A percentile compares a stretch with the other conserved stretches of the same genome.
phyloP scores from a whole-genome alignment of 495 filamentous ascomycete genomes.

The Penicillium argentinense region DNA sequence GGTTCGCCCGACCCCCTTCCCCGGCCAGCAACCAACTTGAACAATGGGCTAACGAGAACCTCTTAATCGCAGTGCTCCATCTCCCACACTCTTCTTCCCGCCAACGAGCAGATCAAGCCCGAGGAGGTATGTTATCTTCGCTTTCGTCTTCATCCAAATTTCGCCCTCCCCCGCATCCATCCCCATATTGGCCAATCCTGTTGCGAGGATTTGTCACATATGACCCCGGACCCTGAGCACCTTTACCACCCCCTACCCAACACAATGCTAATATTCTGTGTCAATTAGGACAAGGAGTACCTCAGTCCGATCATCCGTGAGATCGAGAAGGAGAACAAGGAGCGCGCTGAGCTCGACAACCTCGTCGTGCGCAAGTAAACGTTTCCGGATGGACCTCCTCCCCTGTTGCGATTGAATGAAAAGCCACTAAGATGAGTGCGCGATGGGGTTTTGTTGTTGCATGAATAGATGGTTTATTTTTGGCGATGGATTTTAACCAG shows the following conservation, averaged over 20 bases:
- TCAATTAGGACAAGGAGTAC: conserved; percentile 69
- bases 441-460: conserved; percentile 22
- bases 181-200: conserved; percentile 42
- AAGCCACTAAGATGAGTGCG: conserved; percentile 20
- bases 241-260: conserved; percentile 1
- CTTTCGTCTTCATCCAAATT: conserved; percentile 9
- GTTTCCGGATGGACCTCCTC: conserved; percentile 4
- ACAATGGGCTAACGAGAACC: conserved; percentile 22
- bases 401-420: conserved; percentile 18
- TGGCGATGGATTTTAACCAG: conserved; percentile 23
- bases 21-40: not conserved
- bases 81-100: conserved; percentile 82
- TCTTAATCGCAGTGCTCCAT: conserved; percentile 63
- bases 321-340: conserved; percentile 77
- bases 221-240: conserved; percentile 11
- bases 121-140: conserved; percentile 56
- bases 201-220: conserved; percentile 45
- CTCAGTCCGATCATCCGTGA: conserved; percentile 78
- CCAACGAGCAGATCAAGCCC: conserved; percentile 75
- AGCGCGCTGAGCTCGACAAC: conserved; percentile 80
- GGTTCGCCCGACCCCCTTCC: conserved; percentile 46
- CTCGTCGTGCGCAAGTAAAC: conserved; percentile 63
- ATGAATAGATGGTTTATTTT: conserved; percentile 32
- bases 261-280: conserved; percentile 18
- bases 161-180: conserved; percentile 25